Conservation (phyloP, 2,329 filamentous ascomycete species). For the Fusarium napiforme region DNA sequence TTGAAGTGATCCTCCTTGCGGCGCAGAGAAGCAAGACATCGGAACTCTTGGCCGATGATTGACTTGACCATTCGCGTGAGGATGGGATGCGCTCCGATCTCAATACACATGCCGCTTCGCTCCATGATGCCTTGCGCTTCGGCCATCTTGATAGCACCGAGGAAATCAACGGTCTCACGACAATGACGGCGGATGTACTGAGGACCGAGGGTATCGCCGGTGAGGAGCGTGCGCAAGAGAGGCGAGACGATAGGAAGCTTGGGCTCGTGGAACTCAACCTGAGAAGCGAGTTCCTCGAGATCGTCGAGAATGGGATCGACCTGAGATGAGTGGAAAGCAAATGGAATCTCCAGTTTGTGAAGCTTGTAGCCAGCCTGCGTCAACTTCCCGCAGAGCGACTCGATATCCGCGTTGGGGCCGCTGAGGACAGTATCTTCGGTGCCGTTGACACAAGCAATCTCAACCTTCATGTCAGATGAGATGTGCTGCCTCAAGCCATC, state of each 20-base stretch:
- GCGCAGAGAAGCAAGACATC: constrained; percentile 69
- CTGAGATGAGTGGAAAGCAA: constrained; percentile 65
- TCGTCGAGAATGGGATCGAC: constrained; percentile 67
- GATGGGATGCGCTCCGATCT: constrained; percentile 75
- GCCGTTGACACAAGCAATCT: constrained; percentile 79
- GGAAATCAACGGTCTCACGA: constrained; percentile 74
- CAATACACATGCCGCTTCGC: constrained; percentile 70
- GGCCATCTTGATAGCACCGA: constrained; percentile 65
- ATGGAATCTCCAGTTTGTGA: constrained; percentile 61
- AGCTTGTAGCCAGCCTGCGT: constrained; percentile 54
- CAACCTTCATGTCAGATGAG: constrained; percentile 53
- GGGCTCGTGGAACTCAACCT: constrained; percentile 54
- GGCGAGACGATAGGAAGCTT: constrained; percentile 59
- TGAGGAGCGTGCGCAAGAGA: no score
- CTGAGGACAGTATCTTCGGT: constrained; percentile 79
- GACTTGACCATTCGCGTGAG: constrained; percentile 72
- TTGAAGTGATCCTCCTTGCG: constrained; percentile 73
- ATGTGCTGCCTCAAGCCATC: constrained; percentile 4
- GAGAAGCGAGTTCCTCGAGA: constrained; percentile 60
- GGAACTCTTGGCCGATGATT: constrained; percentile 62
- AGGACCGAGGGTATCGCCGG: constrained; percentile 67
- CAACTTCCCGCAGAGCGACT: constrained; percentile 53
- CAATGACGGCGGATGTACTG: constrained; percentile 70
- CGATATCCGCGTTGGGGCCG: constrained; percentile 55
- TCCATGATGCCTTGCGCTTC: constrained; percentile 61